Evolutionary conservation across 2,329 filamentous ascomycete species (phyloP), one percentile per base, ranked within the genome.

Genomic region (Xylariaceae sp.): DNA sequence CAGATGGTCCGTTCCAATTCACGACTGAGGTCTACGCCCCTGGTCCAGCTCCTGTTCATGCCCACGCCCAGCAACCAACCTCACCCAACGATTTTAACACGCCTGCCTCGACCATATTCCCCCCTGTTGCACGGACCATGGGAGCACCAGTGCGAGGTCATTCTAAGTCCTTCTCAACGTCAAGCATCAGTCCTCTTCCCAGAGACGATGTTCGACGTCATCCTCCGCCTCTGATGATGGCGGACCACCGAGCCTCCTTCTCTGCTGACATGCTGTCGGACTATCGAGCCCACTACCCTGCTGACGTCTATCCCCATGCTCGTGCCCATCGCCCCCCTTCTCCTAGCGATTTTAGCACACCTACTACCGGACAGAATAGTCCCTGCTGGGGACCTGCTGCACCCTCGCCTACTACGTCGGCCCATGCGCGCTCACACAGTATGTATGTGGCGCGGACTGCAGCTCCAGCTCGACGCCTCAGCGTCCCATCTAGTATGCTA

Each of bases 141-240:
- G 83, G 84, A 15, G 83, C 86, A 5, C 87, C 89, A 39, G 82
- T 81, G 61, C 82, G 92, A 60, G 91, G 92, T 1, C 92, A 97
- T 73, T 89, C 88, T 67, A 96, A 96, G 72, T 85, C 84, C 1
- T 77, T 96, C 2, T 97, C 92, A 0, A 86, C 90, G 1, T 96
- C 92, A 0, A 96, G 91, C 73, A 91, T 97, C 9, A 76, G 76
- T 34, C 93, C 90, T 0, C 86, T 82, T 64, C 76, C 82, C n/a
- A 78, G 81, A 23, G 84, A 86, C 51, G 88, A 91, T 59, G 74
- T 82, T 45, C 84, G 90, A 53, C 84, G 88, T 60, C 83, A 90
- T 30, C 92, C 92, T 4, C 86, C 90, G 18, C 90, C 92, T 0
- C 77, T 96, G 18, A 88, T 93, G 60, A 94, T 95, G 87, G 87